A percentile compares a stretch with the other conserved stretches of the same genome.
Evolutionary conservation across 2,329 filamentous ascomycete species (phyloP).

Genomic region (Onygena corvina): DNA sequence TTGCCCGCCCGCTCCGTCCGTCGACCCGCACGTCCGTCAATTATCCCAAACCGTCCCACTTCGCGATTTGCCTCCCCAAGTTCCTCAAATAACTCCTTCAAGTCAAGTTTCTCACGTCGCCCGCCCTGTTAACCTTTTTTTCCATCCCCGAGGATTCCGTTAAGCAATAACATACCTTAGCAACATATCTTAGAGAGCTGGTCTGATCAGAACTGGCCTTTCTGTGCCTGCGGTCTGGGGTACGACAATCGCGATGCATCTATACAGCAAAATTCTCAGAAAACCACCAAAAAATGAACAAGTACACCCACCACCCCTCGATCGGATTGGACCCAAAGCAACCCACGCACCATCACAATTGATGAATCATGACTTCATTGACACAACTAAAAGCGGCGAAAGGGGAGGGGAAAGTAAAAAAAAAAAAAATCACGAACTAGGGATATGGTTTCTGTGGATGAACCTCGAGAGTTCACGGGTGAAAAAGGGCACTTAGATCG

Average conservation of each 20-base stretch:
- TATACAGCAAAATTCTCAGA: background rate
- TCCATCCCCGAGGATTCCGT: slow-evolving; percentile 8
- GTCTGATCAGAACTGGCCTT: background rate
- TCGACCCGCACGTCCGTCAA: slow-evolving; percentile 19
- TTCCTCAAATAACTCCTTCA: too few species aligned
- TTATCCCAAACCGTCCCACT: background rate
- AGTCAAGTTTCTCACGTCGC: background rate
- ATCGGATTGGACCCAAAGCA: background rate
- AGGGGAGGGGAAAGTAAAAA: background rate
- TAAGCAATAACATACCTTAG: slow-evolving; percentile 4
- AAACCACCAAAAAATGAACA: background rate
- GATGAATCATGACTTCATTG: slow-evolving; percentile 6
- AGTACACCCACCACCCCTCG: background rate
- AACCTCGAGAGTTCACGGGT: slow-evolving; percentile 1
- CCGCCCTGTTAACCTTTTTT: slow-evolving; percentile 9
- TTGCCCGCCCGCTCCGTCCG: slow-evolving; percentile 14
- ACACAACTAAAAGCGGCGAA: slow-evolving; percentile 4
- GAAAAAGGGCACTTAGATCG: background rate
- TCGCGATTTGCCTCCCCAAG: slow-evolving; percentile 1
- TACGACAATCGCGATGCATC: slow-evolving; percentile 4
- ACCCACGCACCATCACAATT: slow-evolving; percentile 3
- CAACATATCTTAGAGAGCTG: slow-evolving; percentile 6
- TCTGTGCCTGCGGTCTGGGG: slow-evolving; percentile 1
- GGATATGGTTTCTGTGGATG: slow-evolving; percentile 6
- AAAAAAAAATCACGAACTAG: background rate